These are phyloP conservation scores for Ustilago nuda DNA, from an alignment of 1,284 basidiomycete genomes.

Conservation along the genomic window DNA sequence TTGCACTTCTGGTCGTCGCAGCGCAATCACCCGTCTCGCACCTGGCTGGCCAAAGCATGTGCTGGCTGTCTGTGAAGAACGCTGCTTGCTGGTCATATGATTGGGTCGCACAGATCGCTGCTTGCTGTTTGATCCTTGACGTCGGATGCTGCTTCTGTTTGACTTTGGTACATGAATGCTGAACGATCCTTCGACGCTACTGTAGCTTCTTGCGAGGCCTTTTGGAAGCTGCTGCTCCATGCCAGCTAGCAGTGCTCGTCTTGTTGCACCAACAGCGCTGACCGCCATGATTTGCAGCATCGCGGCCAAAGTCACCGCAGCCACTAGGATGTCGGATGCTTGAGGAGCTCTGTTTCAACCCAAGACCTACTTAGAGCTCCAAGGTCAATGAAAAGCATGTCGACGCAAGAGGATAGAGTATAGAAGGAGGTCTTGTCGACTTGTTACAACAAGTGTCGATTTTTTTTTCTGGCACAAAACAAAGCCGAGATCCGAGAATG, in stretches of 20 bases:
- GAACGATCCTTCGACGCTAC: constrained; percentile 19
- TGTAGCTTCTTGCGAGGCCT: constrained; percentile 8
- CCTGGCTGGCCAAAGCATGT: not conserved
- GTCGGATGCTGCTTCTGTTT: not conserved
- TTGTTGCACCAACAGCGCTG: constrained; percentile 24
- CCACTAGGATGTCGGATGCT: not conserved
- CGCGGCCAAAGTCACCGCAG: not conserved
- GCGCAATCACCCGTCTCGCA: constrained; percentile 14
- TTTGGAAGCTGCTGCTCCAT: not conserved
- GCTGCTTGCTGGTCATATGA: not conserved
- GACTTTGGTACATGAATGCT: constrained; percentile 30
- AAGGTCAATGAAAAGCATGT: not conserved
- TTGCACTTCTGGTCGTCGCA: constrained; percentile 8
- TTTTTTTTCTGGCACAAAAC: not conserved
- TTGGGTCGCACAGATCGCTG: not conserved
- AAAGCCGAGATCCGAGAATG: constrained; percentile 10
- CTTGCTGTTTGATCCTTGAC: not conserved
- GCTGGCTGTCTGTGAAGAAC: constrained; percentile 5
- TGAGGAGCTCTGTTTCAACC: not conserved
- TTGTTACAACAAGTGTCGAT: not conserved
- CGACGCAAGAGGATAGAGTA: not conserved
- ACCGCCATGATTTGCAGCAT: constrained; percentile 30
- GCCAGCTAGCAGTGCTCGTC: constrained; percentile 14
- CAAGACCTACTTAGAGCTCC: not conserved
- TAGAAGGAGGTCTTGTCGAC: not conserved